Evolutionary conservation across 306 rosid genomes (phyloP).

Genomic region (Mimosa bimucronata): DNA sequence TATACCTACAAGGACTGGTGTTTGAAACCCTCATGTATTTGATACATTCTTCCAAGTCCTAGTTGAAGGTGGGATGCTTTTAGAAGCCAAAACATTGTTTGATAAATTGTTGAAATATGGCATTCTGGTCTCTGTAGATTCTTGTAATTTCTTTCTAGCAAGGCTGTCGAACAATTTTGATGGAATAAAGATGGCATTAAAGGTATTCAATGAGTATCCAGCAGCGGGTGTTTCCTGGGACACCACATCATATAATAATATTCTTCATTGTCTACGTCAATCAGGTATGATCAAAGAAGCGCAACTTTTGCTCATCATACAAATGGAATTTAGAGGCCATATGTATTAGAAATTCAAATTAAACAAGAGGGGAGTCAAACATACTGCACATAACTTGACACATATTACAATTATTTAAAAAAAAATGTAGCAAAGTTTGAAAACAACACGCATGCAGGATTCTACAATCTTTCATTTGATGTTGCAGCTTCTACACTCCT

Average conservation of each 20-base stretch:
- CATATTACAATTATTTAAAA: too few species aligned
- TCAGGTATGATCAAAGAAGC: slow-evolving; percentile 76
- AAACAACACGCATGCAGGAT: too few species aligned
- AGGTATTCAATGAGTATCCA: slow-evolving; percentile 64
- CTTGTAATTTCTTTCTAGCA: slow-evolving; percentile 75
- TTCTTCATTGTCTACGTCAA: slow-evolving; percentile 66
- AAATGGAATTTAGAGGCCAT: slow-evolving; percentile 67
- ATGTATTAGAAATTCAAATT: too few species aligned
- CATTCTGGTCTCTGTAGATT: slow-evolving; percentile 63
- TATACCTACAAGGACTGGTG: slow-evolving; percentile 2
- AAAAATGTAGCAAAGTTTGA: too few species aligned
- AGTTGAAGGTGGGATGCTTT: slow-evolving; percentile 65
- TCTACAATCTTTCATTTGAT: too few species aligned
- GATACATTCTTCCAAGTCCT: slow-evolving; percentile 77
- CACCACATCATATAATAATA: slow-evolving; percentile 62
- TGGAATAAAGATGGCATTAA: slow-evolving; percentile 49
- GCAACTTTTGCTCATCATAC: slow-evolving; percentile 60
- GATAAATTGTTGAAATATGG: slow-evolving; percentile 68
- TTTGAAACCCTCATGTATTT: slow-evolving; percentile 68
- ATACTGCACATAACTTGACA: too few species aligned
- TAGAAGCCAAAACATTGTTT: slow-evolving; percentile 65
- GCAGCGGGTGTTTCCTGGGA: slow-evolving; percentile 76
- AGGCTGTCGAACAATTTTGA: slow-evolving; percentile 50
- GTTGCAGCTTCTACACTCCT: too few species aligned
- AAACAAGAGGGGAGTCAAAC: too few species aligned